Base-by-base conservation (phyloP, 164 flowering plant species). In the Magnolia sinica region DNA sequence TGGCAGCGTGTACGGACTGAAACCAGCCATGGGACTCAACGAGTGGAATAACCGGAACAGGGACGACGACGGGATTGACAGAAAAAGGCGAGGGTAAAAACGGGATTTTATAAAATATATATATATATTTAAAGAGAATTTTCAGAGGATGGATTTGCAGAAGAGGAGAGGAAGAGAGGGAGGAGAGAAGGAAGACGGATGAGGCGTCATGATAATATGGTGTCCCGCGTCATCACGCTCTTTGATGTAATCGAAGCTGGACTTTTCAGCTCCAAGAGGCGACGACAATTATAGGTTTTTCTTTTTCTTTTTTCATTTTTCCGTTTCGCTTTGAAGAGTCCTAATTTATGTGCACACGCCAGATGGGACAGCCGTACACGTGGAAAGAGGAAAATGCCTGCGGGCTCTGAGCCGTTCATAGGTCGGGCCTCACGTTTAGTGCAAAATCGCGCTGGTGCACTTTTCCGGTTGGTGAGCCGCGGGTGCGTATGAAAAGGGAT, bases 171-270 rank as follows among this genome's bases (percentile, higher is more conserved):
- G 73, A 29, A 10, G 87, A 37, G 45, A 37, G 45, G 45, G 45
- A 37, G 64, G 64, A 23, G 68, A 77, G 69, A 22, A 24, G 65
- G 50, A 50, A 29, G 72, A 77, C 31, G 73, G 55, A 59, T 63
- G 74, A 65, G 76, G 55, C 58, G 64, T 75, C 74, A 69, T 64
- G 73, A 63, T 64, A 58, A 72, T 24, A 27, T 68, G 49, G 20
- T 68, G 71, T 37, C 71, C 45, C 23, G 16, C 74, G 52, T 65
- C 76, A 50, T 49, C 27, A 19, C 31, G 63, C 29, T 16, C 16
- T 23, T 66, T 66, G 69, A 24, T 24, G 27, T 69, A 14, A 69
- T 69, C 71, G 71, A 1, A 69, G 50, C 22, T 3, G 71, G 19
- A 69, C n/a, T 29, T 29, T 29, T 29, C 50, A 18, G 49, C 27